phyloP scores from a whole-genome alignment of 2,329 filamentous ascomycete species.

The Grosmannia clavigera region DNA sequence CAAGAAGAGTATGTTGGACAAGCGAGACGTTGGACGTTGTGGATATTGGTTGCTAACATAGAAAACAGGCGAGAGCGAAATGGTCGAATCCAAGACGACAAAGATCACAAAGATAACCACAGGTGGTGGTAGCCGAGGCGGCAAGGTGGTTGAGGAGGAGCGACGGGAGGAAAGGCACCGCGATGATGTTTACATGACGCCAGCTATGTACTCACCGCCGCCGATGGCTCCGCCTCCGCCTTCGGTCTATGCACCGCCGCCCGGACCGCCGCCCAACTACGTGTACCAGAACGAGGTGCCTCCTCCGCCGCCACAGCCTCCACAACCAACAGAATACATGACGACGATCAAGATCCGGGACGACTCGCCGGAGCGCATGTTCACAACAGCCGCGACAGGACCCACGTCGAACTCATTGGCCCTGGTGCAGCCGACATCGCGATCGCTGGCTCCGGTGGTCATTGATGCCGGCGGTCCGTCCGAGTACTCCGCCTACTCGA shows the following conservation, averaged over 20 bases:
- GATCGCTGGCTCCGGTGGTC: constrained; percentile 22
- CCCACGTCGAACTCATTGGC: constrained; percentile 12
- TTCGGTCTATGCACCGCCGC: constrained; percentile 21
- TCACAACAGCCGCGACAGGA: constrained; percentile 14
- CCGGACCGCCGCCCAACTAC: constrained; percentile 4
- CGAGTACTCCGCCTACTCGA: constrained; percentile 17
- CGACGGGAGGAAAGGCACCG: constrained; percentile 29
- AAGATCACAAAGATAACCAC: constrained; percentile 3
- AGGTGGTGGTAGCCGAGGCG: not conserved
- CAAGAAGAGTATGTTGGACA: constrained; percentile 34
- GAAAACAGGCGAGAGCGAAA: constrained; percentile 5
- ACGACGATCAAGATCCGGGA: constrained; percentile 34
- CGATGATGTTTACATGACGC: constrained; percentile 27
- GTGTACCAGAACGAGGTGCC: constrained; percentile 15
- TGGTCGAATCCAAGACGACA: constrained; percentile 8
- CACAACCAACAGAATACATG: constrained; percentile 21
- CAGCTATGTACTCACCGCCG: constrained; percentile 15
- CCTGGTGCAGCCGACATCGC: constrained; percentile 10
- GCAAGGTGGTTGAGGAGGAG: constrained; percentile 34
- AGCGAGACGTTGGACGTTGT: too few species aligned
- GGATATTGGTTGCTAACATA: not conserved
- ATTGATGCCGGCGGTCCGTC: constrained; percentile 23
- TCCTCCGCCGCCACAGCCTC: constrained; percentile 23
- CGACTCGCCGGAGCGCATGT: constrained; percentile 28
- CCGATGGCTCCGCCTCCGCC: constrained; percentile 11